Base-by-base conservation (phyloP, 768 basidiomycete genomes). In the Fomitopsis serialis region DNA sequence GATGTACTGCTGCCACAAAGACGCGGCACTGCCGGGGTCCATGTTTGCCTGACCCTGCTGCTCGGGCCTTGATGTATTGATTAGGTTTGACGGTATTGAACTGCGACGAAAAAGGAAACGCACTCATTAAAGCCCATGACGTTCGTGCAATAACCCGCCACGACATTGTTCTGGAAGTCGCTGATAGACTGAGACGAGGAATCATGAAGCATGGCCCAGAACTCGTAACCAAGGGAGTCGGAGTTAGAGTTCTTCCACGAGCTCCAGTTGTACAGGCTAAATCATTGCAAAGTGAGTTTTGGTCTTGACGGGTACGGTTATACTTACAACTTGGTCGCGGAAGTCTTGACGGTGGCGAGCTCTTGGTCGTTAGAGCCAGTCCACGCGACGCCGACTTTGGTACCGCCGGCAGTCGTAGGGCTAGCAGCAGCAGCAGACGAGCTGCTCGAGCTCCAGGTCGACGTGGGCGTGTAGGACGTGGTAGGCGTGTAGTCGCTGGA, bases 111-210 rank as follows among this genome's bases (percentile, higher is more conserved):
- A 11, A 32, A 21, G 13, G 45, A 12, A 19, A 58, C 82, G 11
- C 54, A 92, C 92, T 93, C 93, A 62, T 96, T 97, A 64, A 78
- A 68, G 50, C 82, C 86, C 21, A 87, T 58, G 37, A 75, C 79
- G 50, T 62, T 61, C 22, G 68, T 60, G 50, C 82, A 78, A 61
- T 85, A 82, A 36, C 80, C 81, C 15, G 66, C 57, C 45, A 74
- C 68, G 27, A 84, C 78, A 42, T 70, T 54, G 2, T 63, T 64
- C 53, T 72, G 58, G 66, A 87, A 87, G 15, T 78, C 72, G 7
- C 50, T 56, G 23, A 75, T 24, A 17, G 48, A n/a, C n/a, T n/a
- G n/a, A n/a, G n/a, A 49, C 10, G 19, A 21, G 9, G 48, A 10
- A 29, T 36, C 48, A 89, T 88, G 92, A 1, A 90, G 66, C 85